These are phyloP conservation scores for Ascochyta clinopodiicola DNA, from an alignment of 2,329 filamentous ascomycete genomes.

Conservation along the genomic window DNA sequence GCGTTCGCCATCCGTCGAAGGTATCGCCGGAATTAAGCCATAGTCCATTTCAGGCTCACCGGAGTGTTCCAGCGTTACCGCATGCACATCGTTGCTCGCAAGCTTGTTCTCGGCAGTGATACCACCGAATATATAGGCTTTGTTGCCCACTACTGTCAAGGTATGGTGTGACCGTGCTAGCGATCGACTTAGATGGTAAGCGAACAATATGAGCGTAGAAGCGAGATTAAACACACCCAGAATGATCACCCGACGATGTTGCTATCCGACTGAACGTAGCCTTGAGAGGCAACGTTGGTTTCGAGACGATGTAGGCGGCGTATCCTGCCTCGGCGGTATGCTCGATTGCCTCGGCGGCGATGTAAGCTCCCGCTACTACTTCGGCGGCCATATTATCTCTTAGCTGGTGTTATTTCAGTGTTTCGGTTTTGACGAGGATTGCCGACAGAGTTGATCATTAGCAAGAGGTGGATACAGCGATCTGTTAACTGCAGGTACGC, in stretches of 20 bases:
- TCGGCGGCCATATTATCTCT: slow-evolving; percentile 48
- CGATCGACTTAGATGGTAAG: slow-evolving; percentile 31
- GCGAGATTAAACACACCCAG: slow-evolving; percentile 24
- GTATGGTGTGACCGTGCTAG: slow-evolving; percentile 49
- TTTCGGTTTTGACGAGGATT: neutral
- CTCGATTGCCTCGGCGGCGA: slow-evolving; percentile 49
- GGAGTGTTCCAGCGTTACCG: slow-evolving; percentile 45
- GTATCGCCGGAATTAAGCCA: slow-evolving; percentile 50
- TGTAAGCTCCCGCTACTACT: slow-evolving; percentile 48
- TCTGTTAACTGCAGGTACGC: slow-evolving; percentile 11
- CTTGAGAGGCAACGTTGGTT: slow-evolving; percentile 53
- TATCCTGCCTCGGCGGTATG: slow-evolving; percentile 50
- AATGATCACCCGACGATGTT: slow-evolving; percentile 44
- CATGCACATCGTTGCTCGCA: slow-evolving; percentile 53
- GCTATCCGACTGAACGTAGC: slow-evolving; percentile 52
- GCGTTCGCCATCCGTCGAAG: slow-evolving; percentile 35
- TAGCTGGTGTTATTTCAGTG: neutral
- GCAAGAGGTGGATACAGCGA: neutral
- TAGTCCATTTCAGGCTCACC: slow-evolving; percentile 49
- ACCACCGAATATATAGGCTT: slow-evolving; percentile 56
- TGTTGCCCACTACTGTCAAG: slow-evolving; percentile 50
- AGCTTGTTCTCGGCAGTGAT: slow-evolving; percentile 44
- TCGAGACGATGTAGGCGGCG: slow-evolving; percentile 51
- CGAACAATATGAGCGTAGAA: neutral
- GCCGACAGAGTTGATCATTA: neutral